Conservation (phyloP, 192 early-diverging fungal species). For the Coemansia sp. region DNA sequence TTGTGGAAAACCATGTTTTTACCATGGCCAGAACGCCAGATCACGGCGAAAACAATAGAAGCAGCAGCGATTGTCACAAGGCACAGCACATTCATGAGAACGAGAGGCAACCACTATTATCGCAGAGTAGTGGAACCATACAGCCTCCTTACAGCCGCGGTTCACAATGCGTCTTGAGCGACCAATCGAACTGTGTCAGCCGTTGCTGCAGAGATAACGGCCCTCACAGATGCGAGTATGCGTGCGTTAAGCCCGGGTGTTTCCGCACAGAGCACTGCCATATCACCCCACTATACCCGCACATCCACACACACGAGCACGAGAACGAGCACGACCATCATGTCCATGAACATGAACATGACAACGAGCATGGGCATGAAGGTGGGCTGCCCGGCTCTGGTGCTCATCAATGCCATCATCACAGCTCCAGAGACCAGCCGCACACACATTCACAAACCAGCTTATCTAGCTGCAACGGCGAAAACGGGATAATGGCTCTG, state of each 20-base stretch:
- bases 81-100: not conserved
- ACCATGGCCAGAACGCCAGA: not conserved
- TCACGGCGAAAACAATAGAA: not conserved
- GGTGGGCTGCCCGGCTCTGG: not conserved
- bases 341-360: no score
- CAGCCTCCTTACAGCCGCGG: not conserved
- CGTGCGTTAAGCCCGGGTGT: conserved; percentile 33
- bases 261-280: conserved; percentile 48
- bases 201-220: not conserved
- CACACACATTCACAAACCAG: not conserved
- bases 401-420: no score
- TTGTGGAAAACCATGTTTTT: not conserved
- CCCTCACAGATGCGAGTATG: conserved; percentile 34
- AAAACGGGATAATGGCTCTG: not conserved
- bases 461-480: not conserved
- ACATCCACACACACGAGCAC: conserved; percentile 22
- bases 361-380: not conserved
- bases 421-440: not conserved
- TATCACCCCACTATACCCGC: conserved; percentile 46
- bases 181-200: not conserved
- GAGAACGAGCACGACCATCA: no score
- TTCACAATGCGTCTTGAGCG: not conserved
- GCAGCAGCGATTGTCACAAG: conserved; percentile 9
- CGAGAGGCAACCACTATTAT: conserved; percentile 25
- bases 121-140: conserved; percentile 5